Evolutionary conservation across 1,284 basidiomycete genomes (phyloP), one percentile per base, ranked within the genome.

Genomic region (Pascua guehoae): DNA sequence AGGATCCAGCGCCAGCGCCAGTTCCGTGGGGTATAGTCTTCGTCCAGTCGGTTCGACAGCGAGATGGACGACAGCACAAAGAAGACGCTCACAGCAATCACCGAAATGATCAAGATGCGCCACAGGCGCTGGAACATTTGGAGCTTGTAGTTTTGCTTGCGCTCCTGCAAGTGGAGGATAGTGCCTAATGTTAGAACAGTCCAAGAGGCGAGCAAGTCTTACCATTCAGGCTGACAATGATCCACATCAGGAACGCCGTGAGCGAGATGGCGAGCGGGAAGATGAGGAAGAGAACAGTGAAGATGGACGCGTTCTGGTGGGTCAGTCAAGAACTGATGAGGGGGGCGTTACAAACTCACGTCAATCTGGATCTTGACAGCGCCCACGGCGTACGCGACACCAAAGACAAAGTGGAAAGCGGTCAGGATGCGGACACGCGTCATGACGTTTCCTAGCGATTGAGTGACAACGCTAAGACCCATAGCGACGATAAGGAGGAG

Each of bases 1-100:
- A 98, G 79, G 84, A 93, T 91, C 96, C 96, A 99, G 51, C 94
- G 85, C 53, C 86, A 84, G 63, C 84, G 84, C 95, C 95, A 98
- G n/a, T 91, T 89, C 61, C 88, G 87, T 2, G 94, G 89, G 8
- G 90, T 88, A 70, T 95, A 98, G 71, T 95, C 91, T 83, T 96
- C 91, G 9, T 89, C 88, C 16, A 91, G 79, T 51, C 93, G 85
- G 60, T 90, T 90, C 0, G 91, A 92, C 78, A 98, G 92, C 9
- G 89, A 87, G 71, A 97, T 80, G 0, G 90, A 88, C 1, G 93
- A 96, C 8, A 97, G 86, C 32, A 95, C 86, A 72, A 98, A 98
- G 81, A 98, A 97, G 24, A 86, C 82, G 5, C 84, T 84, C 58
- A 98, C 89, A 49, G 92, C 84, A 49, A 92, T 76, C 5, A 95